Percentiles rank a stretch among this genome's conserved stretches.
phyloP scores from a whole-genome alignment of 148 eudicot species.

The Spergularia marina region DNA sequence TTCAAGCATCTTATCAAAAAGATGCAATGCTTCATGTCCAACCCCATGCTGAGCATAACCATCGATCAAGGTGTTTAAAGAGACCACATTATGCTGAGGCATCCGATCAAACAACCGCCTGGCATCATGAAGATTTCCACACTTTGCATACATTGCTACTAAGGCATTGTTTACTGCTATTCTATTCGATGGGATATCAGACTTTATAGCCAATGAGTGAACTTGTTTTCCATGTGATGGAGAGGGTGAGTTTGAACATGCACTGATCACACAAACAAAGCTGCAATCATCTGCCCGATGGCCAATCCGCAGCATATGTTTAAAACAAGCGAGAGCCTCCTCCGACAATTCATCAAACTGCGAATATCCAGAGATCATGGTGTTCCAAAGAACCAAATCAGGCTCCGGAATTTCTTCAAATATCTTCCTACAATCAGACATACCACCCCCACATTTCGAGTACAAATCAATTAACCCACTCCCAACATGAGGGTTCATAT shows the following conservation, averaged over 20 bases:
- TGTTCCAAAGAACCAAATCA: conserved; percentile 78
- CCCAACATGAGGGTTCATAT: conserved; percentile 60
- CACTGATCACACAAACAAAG: conserved; percentile 72
- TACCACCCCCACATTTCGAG: conserved; percentile 50
- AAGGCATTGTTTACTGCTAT: conserved; percentile 67
- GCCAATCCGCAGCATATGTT: conserved; percentile 48
- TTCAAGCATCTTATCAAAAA: conserved; percentile 63
- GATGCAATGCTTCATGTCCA: conserved; percentile 49
- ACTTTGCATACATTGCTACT: conserved; percentile 72
- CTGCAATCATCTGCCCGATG: conserved; percentile 68
- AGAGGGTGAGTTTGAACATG: conserved; percentile 59
- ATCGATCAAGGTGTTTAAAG: conserved; percentile 69
- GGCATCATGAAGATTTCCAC: conserved; percentile 72
- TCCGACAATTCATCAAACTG: conserved; percentile 55
- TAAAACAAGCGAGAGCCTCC: conserved; percentile 59
- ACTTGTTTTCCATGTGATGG: conserved; percentile 75
- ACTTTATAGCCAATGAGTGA: conserved; percentile 61
- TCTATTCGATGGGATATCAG: conserved; percentile 57
- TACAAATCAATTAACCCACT: conserved; percentile 78
- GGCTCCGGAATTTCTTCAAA: conserved; percentile 62
- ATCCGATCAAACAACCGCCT: conserved; percentile 64
- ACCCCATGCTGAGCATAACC: conserved; percentile 78
- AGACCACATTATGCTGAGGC: conserved; percentile 64
- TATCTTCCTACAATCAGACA: conserved; percentile 45
- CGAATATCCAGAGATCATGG: conserved; percentile 74